These are phyloP conservation scores for Syzygium malaccense DNA, from an alignment of 441 rosid genomes.

Conservation along the genomic window DNA sequence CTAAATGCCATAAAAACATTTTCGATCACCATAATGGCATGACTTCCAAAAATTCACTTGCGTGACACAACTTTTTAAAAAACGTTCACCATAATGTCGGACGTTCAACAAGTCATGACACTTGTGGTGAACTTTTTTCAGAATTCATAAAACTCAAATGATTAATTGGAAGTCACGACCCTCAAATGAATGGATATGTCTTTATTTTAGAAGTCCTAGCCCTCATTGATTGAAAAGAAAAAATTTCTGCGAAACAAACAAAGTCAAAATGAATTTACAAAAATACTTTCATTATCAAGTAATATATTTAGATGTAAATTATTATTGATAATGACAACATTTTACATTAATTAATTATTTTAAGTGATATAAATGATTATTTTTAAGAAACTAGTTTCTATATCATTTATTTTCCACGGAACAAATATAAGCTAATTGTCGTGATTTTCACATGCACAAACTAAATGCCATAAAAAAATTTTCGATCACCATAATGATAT, in stretches of 20 bases:
- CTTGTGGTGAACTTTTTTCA: background rate
- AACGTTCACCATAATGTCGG: background rate
- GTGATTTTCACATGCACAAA: background rate
- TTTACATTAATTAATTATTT: background rate
- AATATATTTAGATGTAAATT: background rate
- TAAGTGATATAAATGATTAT: background rate
- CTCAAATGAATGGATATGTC: no score
- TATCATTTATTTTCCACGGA: rapidly evolving
- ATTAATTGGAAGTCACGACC: background rate
- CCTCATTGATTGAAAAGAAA: no score
- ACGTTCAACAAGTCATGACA: background rate
- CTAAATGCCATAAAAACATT: no score
- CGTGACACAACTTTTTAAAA: no score
- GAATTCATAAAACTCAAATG: no score
- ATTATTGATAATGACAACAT: rapidly evolving
- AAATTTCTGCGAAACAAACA: no score
- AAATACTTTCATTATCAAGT: background rate
- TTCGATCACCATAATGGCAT: no score
- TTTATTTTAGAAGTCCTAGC: no score
- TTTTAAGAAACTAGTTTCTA: background rate
- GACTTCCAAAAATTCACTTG: background rate
- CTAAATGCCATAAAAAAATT: background rate
- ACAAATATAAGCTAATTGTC: no score
- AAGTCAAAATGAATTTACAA: no score
- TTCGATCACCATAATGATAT: no score